Percentiles rank a stretch among this genome's conserved stretches.
These are phyloP conservation scores for Oldenlandia corymbosa DNA, from an alignment of 257 asterid species.

Conservation along the genomic window DNA sequence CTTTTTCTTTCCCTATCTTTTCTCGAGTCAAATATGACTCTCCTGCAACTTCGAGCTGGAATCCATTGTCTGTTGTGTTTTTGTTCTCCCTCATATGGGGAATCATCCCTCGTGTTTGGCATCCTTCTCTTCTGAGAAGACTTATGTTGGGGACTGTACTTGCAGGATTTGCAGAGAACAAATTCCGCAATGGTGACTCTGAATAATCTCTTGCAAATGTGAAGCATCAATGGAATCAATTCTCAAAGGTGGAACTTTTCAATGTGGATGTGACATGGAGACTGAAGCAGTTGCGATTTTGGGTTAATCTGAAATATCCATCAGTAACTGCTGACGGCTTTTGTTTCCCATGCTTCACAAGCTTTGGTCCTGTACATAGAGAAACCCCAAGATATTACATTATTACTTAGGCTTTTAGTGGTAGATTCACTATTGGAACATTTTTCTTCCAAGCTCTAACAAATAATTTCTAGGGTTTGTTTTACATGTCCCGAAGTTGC, in stretches of 20 bases:
- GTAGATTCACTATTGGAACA: slow-evolving; percentile 4
- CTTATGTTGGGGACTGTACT: slow-evolving; percentile 1
- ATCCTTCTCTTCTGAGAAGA: neutral
- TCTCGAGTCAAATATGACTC: neutral
- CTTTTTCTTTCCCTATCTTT: neutral
- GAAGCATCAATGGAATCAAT: slow-evolving; percentile 16
- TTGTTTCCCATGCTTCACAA: slow-evolving; percentile 16
- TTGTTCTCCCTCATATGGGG: too few species aligned
- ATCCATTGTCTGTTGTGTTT: neutral
- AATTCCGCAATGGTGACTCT: slow-evolving; percentile 58
- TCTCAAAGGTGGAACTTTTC: neutral
- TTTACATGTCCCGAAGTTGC: slow-evolving; percentile 3
- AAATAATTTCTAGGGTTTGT: slow-evolving; percentile 1
- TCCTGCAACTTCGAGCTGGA: neutral
- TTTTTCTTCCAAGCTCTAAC: neutral
- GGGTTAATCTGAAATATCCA: slow-evolving; percentile 1
- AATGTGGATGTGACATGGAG: slow-evolving; percentile 1
- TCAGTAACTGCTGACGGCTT: slow-evolving; percentile 7
- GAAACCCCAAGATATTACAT: too few species aligned
- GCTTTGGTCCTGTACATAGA: slow-evolving; percentile 16
- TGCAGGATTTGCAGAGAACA: slow-evolving; percentile 76
- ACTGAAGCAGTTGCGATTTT: slow-evolving; percentile 13
- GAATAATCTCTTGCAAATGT: slow-evolving; percentile 66
- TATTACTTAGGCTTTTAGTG: slow-evolving; percentile 9
- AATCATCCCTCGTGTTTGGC: neutral